Evolutionary conservation across 441 rosid species (phyloP).

Genomic region (Cnidoscolus chayamansa): DNA sequence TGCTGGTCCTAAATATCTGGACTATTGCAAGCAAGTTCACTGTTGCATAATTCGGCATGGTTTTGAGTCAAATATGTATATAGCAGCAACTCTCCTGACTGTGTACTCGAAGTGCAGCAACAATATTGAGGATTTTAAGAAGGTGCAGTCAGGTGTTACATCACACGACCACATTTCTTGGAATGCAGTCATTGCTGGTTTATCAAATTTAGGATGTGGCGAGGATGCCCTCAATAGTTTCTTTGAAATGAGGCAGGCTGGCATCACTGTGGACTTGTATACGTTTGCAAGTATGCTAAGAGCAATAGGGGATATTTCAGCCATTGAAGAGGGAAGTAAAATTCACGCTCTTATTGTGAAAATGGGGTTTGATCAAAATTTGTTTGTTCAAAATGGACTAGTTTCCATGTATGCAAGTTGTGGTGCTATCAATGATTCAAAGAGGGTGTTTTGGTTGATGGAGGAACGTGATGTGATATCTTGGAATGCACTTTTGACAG

Average conservation of each 20-base stretch:
- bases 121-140: conserved; percentile 30
- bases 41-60: conserved; percentile 31
- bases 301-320: conserved; percentile 35
- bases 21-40: conserved; percentile 36
- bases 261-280: conserved; percentile 26
- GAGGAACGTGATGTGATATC: conserved; percentile 46
- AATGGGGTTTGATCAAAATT: conserved; percentile 22
- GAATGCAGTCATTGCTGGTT: conserved; percentile 43
- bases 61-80: conserved; percentile 26
- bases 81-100: conserved; percentile 29
- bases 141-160: conserved; percentile 20
- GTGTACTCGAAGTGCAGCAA: conserved; percentile 30
- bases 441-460: conserved; percentile 47
- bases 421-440: conserved; percentile 53
- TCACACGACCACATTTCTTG: conserved; percentile 34
- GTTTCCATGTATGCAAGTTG: conserved; percentile 74
- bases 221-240: conserved; percentile 29
- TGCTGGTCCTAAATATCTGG: conserved; percentile 22
- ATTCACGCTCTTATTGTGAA: conserved; percentile 34
- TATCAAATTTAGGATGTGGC: conserved; percentile 27
- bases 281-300: conserved; percentile 40
- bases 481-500: conserved; percentile 71
- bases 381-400: conserved; percentile 36
- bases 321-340: conserved; percentile 28
- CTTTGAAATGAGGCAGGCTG: conserved; percentile 33